These are phyloP conservation scores for Beauveria sp. DNA, from an alignment of 2,329 filamentous ascomycete genomes.

Conservation along the genomic window DNA sequence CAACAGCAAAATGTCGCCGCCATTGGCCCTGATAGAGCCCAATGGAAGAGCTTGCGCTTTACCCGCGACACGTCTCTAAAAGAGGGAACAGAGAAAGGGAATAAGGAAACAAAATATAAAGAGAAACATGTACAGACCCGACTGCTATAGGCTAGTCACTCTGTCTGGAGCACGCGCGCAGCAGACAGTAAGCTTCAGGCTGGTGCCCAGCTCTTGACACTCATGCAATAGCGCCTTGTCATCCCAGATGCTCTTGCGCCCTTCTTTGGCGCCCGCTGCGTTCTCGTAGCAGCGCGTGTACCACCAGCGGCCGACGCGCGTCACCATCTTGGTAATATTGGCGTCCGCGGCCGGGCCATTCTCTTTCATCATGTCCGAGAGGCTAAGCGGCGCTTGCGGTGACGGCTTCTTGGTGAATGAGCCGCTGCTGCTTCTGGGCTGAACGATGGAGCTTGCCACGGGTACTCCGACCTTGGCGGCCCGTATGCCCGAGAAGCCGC, in stretches of 20 bases:
- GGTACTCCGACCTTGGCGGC: conserved; percentile 72
- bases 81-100: neutral
- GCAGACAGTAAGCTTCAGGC: conserved; percentile 83
- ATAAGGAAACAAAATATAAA: neutral
- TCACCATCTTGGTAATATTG: conserved; percentile 85
- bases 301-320: conserved; percentile 92
- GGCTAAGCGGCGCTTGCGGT: conserved; percentile 41
- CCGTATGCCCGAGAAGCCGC: conserved; percentile 66
- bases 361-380: conserved; percentile 68
- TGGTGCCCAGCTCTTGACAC: conserved; percentile 79
- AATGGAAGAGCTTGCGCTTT: conserved; percentile 7
- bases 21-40: neutral
- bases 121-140: neutral
- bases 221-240: conserved; percentile 70
- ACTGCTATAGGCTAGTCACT: conserved; percentile 34
- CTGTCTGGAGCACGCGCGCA: conserved; percentile 74
- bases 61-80: neutral
- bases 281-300: conserved; percentile 88
- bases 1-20: neutral
- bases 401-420: conserved; percentile 15
- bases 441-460: conserved; percentile 47
- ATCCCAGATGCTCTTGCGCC: conserved; percentile 61
- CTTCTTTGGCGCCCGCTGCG: conserved; percentile 37
- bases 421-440: conserved; percentile 16
- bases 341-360: conserved; percentile 66